Evolutionary conservation across 2,329 filamentous ascomycete genomes (phyloP), one percentile per base, ranked within the genome.

Genomic region (Fusarium nelsonii): DNA sequence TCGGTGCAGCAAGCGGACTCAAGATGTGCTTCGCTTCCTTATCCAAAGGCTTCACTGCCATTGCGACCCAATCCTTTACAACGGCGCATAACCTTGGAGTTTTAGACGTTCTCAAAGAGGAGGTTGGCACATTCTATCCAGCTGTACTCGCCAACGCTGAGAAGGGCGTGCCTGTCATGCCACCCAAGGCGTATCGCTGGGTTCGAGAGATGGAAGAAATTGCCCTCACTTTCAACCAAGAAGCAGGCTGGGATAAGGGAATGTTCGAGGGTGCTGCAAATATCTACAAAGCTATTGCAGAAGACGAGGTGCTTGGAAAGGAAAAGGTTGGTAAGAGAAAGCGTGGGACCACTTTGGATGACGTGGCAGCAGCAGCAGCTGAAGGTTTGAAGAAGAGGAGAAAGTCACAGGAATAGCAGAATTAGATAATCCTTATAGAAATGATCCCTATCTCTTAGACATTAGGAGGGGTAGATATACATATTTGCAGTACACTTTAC

Each of bases 181-280:
- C 90, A 26, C 87, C 88, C 9, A 94, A 94, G 79, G 91, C 92
- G 18, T 93, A 93, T 76, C 83, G 92, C 12, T 94, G 91, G 91
- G 89, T 92, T 0, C 82, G 84, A 34, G 91, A 94, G 81, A 93
- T 94, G 91, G 85, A 89, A 71, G 88, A 94, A 82, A 93, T 94
- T 74, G 87, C 86, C 6, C 81, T 84, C 59, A 91, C 90, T 5
- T 90, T 92, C 76, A 79, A 79, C 8, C 84, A 87, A 41, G 89
- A 91, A 55, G 90, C 88, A 1, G 90, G 90, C 0, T 92, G 91
- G 76, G 78, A 78, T 6, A 77, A 77, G 12, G 79, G 81, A 26
- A 77, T 90, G 28, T 92, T 92, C 70, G 76, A 80, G 14, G 85
- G 85, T 12, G 86, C 89, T 8, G 90, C 90, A 0, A 83, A 82